Conservation (phyloP, 345 rosid species). For the Corchorus olitorius region DNA sequence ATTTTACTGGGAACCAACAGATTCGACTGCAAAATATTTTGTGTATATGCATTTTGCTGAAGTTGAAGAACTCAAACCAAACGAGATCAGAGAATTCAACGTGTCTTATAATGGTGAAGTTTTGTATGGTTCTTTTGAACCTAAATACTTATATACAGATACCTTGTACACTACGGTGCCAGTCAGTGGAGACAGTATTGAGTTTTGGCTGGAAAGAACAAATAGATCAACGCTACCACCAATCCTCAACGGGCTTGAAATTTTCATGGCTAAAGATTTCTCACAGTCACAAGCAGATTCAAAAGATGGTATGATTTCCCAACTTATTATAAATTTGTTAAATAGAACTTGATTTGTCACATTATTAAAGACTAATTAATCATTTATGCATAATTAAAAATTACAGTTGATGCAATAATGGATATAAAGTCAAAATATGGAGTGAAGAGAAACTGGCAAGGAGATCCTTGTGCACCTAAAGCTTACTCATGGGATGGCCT, state of each 20-base stretch:
- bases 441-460: slow-evolving; percentile 54
- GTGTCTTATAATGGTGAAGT: slow-evolving; percentile 20
- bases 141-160: slow-evolving; percentile 25
- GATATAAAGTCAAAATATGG: slow-evolving; percentile 35
- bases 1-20: not conserved
- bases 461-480: slow-evolving; percentile 61
- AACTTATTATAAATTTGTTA: not conserved
- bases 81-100: slow-evolving; percentile 38
- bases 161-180: slow-evolving; percentile 22
- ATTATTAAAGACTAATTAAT: not conserved
- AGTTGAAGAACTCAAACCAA: slow-evolving; percentile 24
- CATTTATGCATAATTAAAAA: not conserved
- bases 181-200: slow-evolving; percentile 13
- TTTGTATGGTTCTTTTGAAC: slow-evolving; percentile 30
- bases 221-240: slow-evolving; percentile 35
- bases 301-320: slow-evolving; percentile 31
- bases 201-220: slow-evolving; percentile 20
- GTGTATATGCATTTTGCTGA: slow-evolving; percentile 48
- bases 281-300: slow-evolving; percentile 24
- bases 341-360: not conserved
- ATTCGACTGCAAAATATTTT: slow-evolving; percentile 27
- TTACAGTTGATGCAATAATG: slow-evolving; percentile 40
- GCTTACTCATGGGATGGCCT: slow-evolving; percentile 49
- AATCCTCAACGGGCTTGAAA: slow-evolving; percentile 34
- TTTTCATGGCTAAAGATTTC: slow-evolving; percentile 25